Conservation (phyloP, 140 eudicot species). For the Stevia rebaudiana region DNA sequence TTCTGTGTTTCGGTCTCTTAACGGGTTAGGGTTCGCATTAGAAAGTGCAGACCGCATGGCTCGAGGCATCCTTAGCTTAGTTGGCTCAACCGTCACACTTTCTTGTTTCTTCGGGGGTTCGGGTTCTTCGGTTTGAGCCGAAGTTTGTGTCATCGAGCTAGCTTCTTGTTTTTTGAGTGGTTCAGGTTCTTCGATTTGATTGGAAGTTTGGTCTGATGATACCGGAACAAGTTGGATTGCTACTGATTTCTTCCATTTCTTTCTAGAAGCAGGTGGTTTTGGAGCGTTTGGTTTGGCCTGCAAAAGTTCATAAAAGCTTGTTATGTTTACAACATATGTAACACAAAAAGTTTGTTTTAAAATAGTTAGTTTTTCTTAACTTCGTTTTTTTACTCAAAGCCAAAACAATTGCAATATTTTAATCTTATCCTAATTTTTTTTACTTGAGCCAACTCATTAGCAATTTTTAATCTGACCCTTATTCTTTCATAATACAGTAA, state of each 20-base stretch:
- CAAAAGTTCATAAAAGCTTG: slow-evolving; percentile 10
- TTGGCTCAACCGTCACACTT: slow-evolving; percentile 26
- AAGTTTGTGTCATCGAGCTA: slow-evolving; percentile 38
- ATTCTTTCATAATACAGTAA: too few species aligned
- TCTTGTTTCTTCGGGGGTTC: slow-evolving; percentile 48
- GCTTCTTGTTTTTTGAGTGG: slow-evolving; percentile 41
- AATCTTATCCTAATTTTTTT: too few species aligned
- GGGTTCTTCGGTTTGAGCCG: slow-evolving; percentile 32
- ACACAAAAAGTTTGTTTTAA: too few species aligned
- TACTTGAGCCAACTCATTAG: too few species aligned
- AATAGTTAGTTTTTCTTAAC: too few species aligned
- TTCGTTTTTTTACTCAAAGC: too few species aligned
- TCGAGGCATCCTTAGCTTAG: slow-evolving; percentile 60
- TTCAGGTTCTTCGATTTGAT: slow-evolving; percentile 39
- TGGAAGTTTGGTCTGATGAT: slow-evolving; percentile 31
- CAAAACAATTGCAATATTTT: too few species aligned
- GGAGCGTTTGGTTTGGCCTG: slow-evolving; percentile 63
- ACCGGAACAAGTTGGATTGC: slow-evolving; percentile 63
- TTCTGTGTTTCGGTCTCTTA: slow-evolving; percentile 70
- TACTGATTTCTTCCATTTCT: slow-evolving; percentile 68
- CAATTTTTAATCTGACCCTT: too few species aligned
- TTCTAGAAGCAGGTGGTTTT: slow-evolving; percentile 45
- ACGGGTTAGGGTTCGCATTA: slow-evolving; percentile 30
- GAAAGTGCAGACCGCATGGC: slow-evolving; percentile 62
- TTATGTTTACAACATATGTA: not conserved